phyloP scores from a whole-genome alignment of 371 early-diverging fungal genomes.

The Mortierella sp. region DNA sequence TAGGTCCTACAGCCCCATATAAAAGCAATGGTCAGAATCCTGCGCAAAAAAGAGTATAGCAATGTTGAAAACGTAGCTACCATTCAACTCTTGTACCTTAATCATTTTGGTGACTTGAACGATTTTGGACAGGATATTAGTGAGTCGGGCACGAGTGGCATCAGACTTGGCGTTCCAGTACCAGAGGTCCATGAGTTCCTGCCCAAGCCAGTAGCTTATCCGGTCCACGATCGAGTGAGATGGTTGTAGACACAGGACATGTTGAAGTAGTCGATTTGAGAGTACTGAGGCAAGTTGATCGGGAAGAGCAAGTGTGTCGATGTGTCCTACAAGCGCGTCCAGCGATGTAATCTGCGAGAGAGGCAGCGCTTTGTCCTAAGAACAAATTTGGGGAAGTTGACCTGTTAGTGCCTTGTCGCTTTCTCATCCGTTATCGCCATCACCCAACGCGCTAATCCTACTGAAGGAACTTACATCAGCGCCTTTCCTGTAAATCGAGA shows the following conservation, averaged over 20 bases:
- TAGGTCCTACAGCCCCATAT: constrained; percentile 55
- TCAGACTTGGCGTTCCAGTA: constrained; percentile 60
- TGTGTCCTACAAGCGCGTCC: constrained; percentile 52
- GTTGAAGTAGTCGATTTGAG: constrained; percentile 64
- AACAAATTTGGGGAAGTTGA: neutral
- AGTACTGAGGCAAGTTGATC: constrained; percentile 64
- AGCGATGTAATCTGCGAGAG: constrained; percentile 48
- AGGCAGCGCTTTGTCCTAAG: constrained; percentile 40
- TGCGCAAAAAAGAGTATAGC: neutral
- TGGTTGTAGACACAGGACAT: constrained; percentile 57
- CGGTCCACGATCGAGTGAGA: constrained; percentile 58
- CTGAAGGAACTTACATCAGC: constrained; percentile 18
- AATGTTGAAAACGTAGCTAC: neutral
- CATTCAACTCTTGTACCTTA: constrained; percentile 54
- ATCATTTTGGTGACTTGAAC: constrained; percentile 60
- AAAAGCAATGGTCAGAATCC: neutral
- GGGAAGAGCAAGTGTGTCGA: constrained; percentile 60
- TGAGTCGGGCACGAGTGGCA: constrained; percentile 43
- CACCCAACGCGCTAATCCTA: neutral
- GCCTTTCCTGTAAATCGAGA: constrained; percentile 45
- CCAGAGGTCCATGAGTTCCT: constrained; percentile 61
- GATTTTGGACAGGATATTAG: constrained; percentile 56
- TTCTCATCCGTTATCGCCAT: neutral
- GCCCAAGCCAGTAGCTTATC: constrained; percentile 64
- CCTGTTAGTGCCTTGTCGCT: neutral